Base-by-base conservation (phyloP, 257 asterid genomes). In the Nicotiana otophora region DNA sequence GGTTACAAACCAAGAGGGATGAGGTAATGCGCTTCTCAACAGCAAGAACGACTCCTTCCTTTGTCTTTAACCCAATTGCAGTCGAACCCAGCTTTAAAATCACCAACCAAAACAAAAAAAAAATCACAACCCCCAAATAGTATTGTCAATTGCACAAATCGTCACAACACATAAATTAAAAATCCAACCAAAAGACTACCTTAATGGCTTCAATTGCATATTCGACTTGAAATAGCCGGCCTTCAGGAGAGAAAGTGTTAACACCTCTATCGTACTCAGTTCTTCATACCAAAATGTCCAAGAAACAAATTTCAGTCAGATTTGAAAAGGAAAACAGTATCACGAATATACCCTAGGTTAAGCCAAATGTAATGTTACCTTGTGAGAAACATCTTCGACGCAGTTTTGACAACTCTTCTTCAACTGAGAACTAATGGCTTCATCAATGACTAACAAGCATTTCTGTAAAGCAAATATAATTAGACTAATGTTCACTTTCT, bases 251-350 rank as follows among this genome's bases (percentile, higher is more conserved):
- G 87, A 94, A 94, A 70, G 98, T 94, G 87, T 94, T 91, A 39
- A 93, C 98, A 85, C 97, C 97, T 86, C 97, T 87, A 88, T 92
- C 98, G 87, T 94, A 94, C 89, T 92, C 98, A 54, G 97, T 92
- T 93, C 98, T 94, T 58, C 42, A 19, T 34, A 14, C 16, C 23
- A 26, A 61, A 36, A 36, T 36, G 7, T 36, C 42, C 42, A 9
- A 42, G 11, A 74, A 64, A 75, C 80, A 17, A 14, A 42, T 42
- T 9, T 16, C 64, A 51, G 54, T 62, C 80, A 88, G 77, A 81
- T 86, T 86, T 48, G 84, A 65, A 51, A 70, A 31, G 77, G 33
- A 9, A 42, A 39, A 53, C 58, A 14, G 19, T 14, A 53, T 53
- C 19, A 53, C 58, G 10, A 39, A 65, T 53, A 5, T 53, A 53